Evolutionary conservation across 495 filamentous ascomycete genomes (phyloP).

Genomic region (Aspergillus biplanus): DNA sequence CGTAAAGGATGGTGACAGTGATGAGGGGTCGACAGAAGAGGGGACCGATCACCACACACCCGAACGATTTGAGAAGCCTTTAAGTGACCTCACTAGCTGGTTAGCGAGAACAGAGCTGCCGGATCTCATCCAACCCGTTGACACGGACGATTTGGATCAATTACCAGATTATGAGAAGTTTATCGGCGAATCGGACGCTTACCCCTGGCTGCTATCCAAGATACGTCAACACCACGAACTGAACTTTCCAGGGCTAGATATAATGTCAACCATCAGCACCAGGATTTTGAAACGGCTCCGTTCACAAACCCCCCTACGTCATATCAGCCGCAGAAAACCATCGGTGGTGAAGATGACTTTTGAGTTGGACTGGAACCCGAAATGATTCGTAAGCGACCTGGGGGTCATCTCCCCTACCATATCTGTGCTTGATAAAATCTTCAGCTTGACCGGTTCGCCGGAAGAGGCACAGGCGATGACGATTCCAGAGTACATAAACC

Average conservation of each 20-base stretch:
- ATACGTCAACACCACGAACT: slow-evolving; percentile 2
- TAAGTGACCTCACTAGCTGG: not conserved
- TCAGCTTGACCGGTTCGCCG: not conserved
- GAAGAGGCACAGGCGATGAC: not conserved
- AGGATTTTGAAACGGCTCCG: not conserved
- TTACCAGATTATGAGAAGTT: slow-evolving; percentile 7
- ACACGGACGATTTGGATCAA: not conserved
- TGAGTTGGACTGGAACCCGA: not conserved
- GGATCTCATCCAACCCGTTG: not conserved
- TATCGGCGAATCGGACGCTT: not conserved
- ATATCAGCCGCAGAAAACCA: not conserved
- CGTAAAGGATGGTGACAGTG: not conserved
- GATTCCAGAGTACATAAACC: not conserved
- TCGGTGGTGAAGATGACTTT: not conserved
- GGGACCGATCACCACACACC: not conserved
- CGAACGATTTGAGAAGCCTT: not conserved
- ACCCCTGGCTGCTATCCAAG: slow-evolving; percentile 2
- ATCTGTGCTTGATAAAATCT: not conserved
- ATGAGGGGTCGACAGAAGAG: not conserved
- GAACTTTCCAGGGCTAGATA: not conserved
- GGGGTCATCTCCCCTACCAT: not conserved
- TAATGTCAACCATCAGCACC: not conserved
- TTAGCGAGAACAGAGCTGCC: not conserved
- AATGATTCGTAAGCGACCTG: not conserved
- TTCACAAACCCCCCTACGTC: not conserved